Evolutionary conservation across 257 asterid species (phyloP).

Genomic region (Primulina eburnea): DNA sequence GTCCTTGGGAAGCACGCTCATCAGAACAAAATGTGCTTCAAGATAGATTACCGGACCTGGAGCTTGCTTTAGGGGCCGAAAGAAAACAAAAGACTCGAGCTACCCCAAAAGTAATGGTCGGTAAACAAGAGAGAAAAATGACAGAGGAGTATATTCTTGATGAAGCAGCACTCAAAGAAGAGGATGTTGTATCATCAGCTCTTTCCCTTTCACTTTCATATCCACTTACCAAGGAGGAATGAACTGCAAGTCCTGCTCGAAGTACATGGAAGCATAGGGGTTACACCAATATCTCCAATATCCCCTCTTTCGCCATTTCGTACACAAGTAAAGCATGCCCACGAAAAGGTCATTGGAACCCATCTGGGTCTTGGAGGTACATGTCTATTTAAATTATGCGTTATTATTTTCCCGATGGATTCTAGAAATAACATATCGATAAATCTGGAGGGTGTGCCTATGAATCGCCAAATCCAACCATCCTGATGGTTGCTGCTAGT

Average conservation of each 20-base stretch:
- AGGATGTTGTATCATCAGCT: conserved; percentile 62
- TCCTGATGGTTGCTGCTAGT: not conserved
- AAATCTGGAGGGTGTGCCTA: not conserved
- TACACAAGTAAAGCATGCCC: conserved; percentile 33
- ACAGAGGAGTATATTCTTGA: conserved; percentile 28
- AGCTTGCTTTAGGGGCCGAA: conserved; percentile 84
- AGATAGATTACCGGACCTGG: conserved; percentile 61
- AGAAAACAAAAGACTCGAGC: conserved; percentile 32
- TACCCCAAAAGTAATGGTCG: conserved; percentile 35
- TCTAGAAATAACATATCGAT: too few species aligned
- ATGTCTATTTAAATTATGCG: conserved; percentile 26
- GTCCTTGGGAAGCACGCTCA: conserved; percentile 39
- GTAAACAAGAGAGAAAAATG: conserved; percentile 37
- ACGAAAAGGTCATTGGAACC: conserved; percentile 19
- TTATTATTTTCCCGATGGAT: conserved; percentile 1
- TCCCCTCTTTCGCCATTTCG: conserved; percentile 44
- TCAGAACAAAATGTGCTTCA: conserved; percentile 38
- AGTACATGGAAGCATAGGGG: conserved; percentile 39
- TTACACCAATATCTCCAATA: conserved; percentile 38
- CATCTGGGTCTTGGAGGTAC: conserved; percentile 15
- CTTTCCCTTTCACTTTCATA: conserved; percentile 85
- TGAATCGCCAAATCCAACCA: not conserved
- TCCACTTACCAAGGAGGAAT: conserved; percentile 61
- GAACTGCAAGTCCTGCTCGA: conserved; percentile 29
- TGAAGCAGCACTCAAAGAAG: conserved; percentile 34